Base-by-base conservation (phyloP, 2,329 filamentous ascomycete genomes). In the Biscogniauxia mediterranea region DNA sequence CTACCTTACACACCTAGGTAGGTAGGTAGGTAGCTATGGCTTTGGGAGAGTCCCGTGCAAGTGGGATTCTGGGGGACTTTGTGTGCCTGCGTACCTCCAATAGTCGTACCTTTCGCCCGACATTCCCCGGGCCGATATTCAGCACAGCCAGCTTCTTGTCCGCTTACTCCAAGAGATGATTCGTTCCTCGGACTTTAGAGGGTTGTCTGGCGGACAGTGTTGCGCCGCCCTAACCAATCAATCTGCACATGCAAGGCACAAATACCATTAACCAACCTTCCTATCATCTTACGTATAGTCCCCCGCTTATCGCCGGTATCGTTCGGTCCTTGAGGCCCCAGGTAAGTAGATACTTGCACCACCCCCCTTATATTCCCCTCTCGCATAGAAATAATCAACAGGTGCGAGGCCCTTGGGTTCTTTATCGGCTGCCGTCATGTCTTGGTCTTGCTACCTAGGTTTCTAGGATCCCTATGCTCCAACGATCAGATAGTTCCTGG, bases 171-270 rank as follows among this genome's bases (percentile, higher is more conserved):
- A 20, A 11, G 13, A n/a, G 25, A 21, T 19, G 21, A 28, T 26
- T n/a, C 26, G 19, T 21, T 42, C 15, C 54, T 55, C 19, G 26
- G 9, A 20, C 15, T 46, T n/a, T n/a, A n/a, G 38, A 46, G 38
- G 38, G 38, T 46, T 38, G 26, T 28, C 32, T 21, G 9, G 54
- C 54, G 54, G 54, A 46, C 32, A 42, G 26, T 55, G 54, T 42
- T 38, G 26, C 28, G 54, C 54, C 54, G 54, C 54, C 26, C 54
- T 38, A 25, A 42, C 54, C 54, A 55, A 55, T 55, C 54, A 55
- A 55, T 19, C 54, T 38, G 19, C 26, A n/a, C 21, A 55, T 55
- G 54, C 54, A 55, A 55, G 54, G 54, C 28, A 55, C 54, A 42
- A 32, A 46, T 55, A 55, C 28, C 28, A 55, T 38, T 7, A 26